A percentile compares a stretch with the other conserved stretches of the same genome.
Evolutionary conservation across 2,329 filamentous ascomycete species (phyloP).

Genomic region (Teratosphaeria nubilosa): DNA sequence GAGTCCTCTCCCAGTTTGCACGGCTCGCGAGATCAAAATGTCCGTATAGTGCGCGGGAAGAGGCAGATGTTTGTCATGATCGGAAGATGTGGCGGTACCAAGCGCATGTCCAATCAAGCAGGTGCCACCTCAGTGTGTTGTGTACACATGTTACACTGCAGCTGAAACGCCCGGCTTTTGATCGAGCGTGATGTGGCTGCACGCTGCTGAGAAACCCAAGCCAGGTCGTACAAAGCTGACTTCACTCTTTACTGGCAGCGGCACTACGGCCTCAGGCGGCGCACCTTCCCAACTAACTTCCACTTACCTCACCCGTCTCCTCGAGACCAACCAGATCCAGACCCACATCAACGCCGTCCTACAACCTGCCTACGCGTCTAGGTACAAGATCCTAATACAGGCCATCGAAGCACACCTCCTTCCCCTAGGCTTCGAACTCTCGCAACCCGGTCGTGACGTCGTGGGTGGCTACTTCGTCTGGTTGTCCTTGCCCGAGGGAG

Average conservation of each 20-base stretch:
- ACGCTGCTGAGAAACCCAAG: not conserved
- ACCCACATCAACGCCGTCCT: constrained; percentile 43
- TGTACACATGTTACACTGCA: not conserved
- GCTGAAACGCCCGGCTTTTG: not conserved
- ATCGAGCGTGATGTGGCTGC: not conserved
- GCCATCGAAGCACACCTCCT: constrained; percentile 51
- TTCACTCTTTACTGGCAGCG: constrained; percentile 28
- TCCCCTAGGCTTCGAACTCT: constrained; percentile 50
- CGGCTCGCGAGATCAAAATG: not conserved
- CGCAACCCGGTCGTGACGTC: constrained; percentile 35
- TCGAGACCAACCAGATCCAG: constrained; percentile 43
- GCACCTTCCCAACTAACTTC: constrained; percentile 50
- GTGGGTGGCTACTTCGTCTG: constrained; percentile 84
- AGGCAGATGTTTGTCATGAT: not conserved
- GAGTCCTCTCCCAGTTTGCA: constrained; percentile 20
- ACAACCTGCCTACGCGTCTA: constrained; percentile 45
- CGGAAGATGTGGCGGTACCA: not conserved
- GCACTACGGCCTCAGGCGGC: constrained; percentile 49
- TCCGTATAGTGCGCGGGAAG: not conserved
- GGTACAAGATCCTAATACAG: constrained; percentile 46
- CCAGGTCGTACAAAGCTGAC: not conserved
- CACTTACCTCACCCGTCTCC: constrained; percentile 45
- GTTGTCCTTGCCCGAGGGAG: constrained; percentile 51
- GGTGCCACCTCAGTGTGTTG: not conserved
- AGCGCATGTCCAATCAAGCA: not conserved